Evolutionary conservation across 768 basidiomycete species (phyloP).

Genomic region (Tubosaeta brunneosetosa): DNA sequence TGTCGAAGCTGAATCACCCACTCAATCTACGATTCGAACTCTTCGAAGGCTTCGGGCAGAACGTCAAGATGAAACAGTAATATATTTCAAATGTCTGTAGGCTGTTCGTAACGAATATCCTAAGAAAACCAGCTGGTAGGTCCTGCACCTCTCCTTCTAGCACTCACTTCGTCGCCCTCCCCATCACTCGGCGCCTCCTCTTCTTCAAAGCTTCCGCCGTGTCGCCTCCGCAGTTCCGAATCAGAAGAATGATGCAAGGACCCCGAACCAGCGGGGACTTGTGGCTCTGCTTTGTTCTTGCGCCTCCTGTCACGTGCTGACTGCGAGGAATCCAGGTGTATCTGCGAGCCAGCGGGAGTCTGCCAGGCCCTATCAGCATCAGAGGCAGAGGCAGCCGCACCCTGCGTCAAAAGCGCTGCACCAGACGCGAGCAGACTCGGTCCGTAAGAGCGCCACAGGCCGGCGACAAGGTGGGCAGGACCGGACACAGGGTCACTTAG

Average conservation of each 20-base stretch:
- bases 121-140: constrained; percentile 34
- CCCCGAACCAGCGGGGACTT: constrained; percentile 26
- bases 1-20: too few species aligned
- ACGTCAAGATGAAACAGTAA: too few species aligned
- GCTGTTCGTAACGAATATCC: constrained; percentile 12
- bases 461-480: constrained; percentile 59
- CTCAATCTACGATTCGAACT: too few species aligned
- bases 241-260: constrained; percentile 38
- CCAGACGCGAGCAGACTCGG: constrained; percentile 67
- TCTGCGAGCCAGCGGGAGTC: constrained; percentile 29
- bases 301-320: constrained; percentile 42
- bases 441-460: constrained; percentile 76
- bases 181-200: constrained; percentile 66
- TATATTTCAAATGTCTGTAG: too few species aligned
- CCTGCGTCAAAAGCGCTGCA: constrained; percentile 54
- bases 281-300: constrained; percentile 54
- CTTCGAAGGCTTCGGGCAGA: too few species aligned
- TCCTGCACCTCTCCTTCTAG: constrained; percentile 16
- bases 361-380: constrained; percentile 25
- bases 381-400: constrained; percentile 38
- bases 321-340: constrained; percentile 19
- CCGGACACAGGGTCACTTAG: constrained; percentile 54
- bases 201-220: constrained; percentile 54
- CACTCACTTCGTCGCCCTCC: constrained; percentile 53
- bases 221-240: constrained; percentile 45